Percentiles rank a stretch among this genome's conserved stretches.
Conservation (phyloP, 2,329 filamentous ascomycete genomes). For the Aspergillus alliaceus region DNA sequence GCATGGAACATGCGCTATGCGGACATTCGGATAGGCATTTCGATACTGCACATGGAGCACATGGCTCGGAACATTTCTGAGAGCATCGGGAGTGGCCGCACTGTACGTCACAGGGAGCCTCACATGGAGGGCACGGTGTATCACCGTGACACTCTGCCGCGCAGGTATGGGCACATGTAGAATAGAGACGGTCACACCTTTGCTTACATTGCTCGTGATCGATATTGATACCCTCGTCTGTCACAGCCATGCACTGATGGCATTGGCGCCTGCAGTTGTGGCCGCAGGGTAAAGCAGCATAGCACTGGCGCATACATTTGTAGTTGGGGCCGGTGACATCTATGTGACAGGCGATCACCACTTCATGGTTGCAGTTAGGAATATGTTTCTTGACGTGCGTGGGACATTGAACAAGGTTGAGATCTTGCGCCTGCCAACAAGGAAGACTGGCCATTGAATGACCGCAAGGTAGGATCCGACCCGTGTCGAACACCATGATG, state of each 20-base stretch:
- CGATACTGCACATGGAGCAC: conserved; percentile 59
- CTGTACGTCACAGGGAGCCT: conserved; percentile 52
- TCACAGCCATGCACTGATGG: conserved; percentile 44
- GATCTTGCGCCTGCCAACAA: conserved; percentile 47
- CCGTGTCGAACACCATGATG: conserved; percentile 1
- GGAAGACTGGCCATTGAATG: conserved; percentile 28
- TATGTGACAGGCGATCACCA: conserved; percentile 51
- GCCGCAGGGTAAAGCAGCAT: conserved; percentile 53
- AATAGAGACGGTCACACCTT: conserved; percentile 52
- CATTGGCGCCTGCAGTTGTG: conserved; percentile 58
- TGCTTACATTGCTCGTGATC: conserved; percentile 47
- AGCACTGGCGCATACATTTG: conserved; percentile 53
- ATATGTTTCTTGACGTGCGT: conserved; percentile 49
- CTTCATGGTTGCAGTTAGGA: conserved; percentile 56
- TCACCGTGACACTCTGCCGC: conserved; percentile 51
- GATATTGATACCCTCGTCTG: conserved; percentile 26
- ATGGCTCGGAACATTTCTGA: conserved; percentile 57
- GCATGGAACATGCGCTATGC: conserved; percentile 54
- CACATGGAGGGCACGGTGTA: conserved; percentile 29
- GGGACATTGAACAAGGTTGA: conserved; percentile 50
- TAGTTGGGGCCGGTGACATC: conserved; percentile 47
- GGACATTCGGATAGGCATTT: conserved; percentile 57
- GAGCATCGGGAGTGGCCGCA: conserved; percentile 52
- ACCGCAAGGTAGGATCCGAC: conserved; percentile 23
- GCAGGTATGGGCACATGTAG: conserved; percentile 60